A percentile compares a stretch with the other conserved stretches of the same genome.
phyloP scores from a whole-genome alignment of 2,329 filamentous ascomycete species.

The Pseudogymnoascus pannorum region DNA sequence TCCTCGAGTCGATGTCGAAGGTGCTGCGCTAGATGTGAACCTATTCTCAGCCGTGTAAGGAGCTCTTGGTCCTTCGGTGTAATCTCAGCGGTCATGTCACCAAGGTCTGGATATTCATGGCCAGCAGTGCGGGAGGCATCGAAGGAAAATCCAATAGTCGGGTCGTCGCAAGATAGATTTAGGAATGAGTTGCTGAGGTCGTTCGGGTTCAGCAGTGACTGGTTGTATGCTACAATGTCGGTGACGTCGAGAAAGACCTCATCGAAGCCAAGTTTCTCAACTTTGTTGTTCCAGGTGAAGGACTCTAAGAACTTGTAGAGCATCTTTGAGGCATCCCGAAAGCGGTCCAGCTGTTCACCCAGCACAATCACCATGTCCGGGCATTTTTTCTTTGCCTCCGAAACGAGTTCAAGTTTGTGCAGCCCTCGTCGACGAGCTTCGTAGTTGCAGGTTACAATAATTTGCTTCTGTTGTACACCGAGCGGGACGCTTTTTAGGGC shows the following conservation, averaged over 20 bases:
- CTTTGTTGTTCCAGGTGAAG: slow-evolving; percentile 70
- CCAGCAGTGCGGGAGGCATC: slow-evolving; percentile 65
- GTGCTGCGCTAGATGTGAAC: slow-evolving; percentile 72
- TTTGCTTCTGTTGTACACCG: slow-evolving; percentile 86
- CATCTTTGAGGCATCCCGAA: slow-evolving; percentile 77
- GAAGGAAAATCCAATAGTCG: slow-evolving; percentile 72
- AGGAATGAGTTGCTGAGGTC: slow-evolving; percentile 69
- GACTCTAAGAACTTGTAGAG: slow-evolving; percentile 66
- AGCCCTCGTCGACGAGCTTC: slow-evolving; percentile 68
- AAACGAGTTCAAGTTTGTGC: slow-evolving; percentile 77
- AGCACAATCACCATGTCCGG: slow-evolving; percentile 80
- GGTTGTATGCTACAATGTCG: slow-evolving; percentile 78
- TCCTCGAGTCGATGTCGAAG: slow-evolving; percentile 66
- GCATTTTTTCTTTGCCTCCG: slow-evolving; percentile 70
- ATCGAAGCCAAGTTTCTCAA: slow-evolving; percentile 82
- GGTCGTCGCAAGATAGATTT: slow-evolving; percentile 63
- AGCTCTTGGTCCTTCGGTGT: slow-evolving; percentile 16
- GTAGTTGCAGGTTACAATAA: slow-evolving; percentile 91
- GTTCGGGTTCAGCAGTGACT: slow-evolving; percentile 59
- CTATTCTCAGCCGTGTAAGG: slow-evolving; percentile 57
- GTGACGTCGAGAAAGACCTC: slow-evolving; percentile 72
- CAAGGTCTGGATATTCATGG: slow-evolving; percentile 26
- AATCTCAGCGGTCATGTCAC: neutral
- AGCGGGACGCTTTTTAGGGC: slow-evolving; percentile 64
- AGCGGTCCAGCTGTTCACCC: slow-evolving; percentile 78